Conservation (phyloP, 2,329 filamentous ascomycete species). For the Aspergillus ustus region DNA sequence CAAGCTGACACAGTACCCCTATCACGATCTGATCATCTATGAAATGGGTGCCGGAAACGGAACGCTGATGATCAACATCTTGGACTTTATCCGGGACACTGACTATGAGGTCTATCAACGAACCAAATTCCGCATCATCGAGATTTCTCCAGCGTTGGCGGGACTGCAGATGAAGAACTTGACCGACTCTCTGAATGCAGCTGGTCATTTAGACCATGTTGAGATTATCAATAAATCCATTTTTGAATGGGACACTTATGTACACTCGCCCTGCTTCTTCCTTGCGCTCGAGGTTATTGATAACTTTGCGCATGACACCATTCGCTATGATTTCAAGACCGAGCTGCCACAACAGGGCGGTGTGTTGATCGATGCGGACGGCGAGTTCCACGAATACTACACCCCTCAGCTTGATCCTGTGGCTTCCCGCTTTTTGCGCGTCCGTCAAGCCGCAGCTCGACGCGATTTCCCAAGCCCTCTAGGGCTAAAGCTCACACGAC, state of each 20-base stretch:
- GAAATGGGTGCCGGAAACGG: slow-evolving; percentile 98
- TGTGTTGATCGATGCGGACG: slow-evolving; percentile 80
- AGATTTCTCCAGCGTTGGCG: slow-evolving; percentile 85
- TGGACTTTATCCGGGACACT: slow-evolving; percentile 90
- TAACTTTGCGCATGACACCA: slow-evolving; percentile 93
- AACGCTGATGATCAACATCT: slow-evolving; percentile 96
- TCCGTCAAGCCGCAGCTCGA: slow-evolving; percentile 74
- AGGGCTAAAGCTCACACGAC: slow-evolving; percentile 59
- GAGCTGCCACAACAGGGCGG: slow-evolving; percentile 84
- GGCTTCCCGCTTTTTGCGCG: slow-evolving; percentile 78
- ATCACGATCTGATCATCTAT: slow-evolving; percentile 96
- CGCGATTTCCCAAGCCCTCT: slow-evolving; percentile 49
- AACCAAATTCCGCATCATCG: slow-evolving; percentile 93
- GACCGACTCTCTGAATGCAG: slow-evolving; percentile 65
- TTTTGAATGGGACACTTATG: slow-evolving; percentile 88
- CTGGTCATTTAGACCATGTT: slow-evolving; percentile 81
- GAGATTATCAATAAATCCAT: slow-evolving; percentile 94
- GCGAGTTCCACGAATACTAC: slow-evolving; percentile 97
- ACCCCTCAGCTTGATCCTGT: slow-evolving; percentile 78
- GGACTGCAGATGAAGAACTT: slow-evolving; percentile 75
- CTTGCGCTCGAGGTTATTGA: slow-evolving; percentile 97
- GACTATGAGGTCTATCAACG: slow-evolving; percentile 92
- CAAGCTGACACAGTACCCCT: slow-evolving; percentile 89
- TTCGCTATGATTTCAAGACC: slow-evolving; percentile 85
- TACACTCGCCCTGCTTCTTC: slow-evolving; percentile 96